Base-by-base conservation (phyloP, 805 yeast species). In the Kodamaea neixiangensis region DNA sequence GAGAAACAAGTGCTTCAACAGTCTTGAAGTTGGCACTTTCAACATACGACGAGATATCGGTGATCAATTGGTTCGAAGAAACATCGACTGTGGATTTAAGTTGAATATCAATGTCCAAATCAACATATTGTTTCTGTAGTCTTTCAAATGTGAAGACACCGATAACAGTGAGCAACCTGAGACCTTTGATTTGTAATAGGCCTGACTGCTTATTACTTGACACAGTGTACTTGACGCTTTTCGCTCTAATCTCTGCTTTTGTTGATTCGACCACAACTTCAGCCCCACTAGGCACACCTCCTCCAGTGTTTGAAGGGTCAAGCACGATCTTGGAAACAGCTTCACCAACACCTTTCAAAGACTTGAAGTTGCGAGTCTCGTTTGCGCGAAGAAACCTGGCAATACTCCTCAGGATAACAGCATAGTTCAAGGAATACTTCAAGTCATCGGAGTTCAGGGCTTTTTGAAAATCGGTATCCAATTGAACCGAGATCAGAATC, bases 111-210 rank as follows among this genome's bases (percentile, higher is more conserved):
- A 83, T 67, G 47, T 77, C 78, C 21, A 90, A 67, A 58, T 87
- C 87, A 6, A 94, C 89, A 43, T 83, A 83, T 69, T 94, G 99
- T 58, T 80, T 83, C 60, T 86, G 85, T 18, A 85, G 67, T 52
- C 99, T 76, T 65, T 94, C 99, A 69, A 91, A 89, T 1, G 91
- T 86, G 71, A 91, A 93, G 6, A 94, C 94, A 3, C 99, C 99
- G 57, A 94, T 87, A n/a, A 92, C 75, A 0, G 97, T 86, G 46
- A 85, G 75, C 14, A 89, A 67, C 45, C 77, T 75, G 34, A 92
- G 66, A 4, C 79, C 77, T 3, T 74, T 70, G 37, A 89, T 80
- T 7, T 59, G 61, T 18, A 72, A 61, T 21, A 57, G 46, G 49
- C 67, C 74, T 44, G 19, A 47, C 48, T 11, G 56, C 3, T 25